Base-by-base conservation (phyloP, 129 eudicot genomes). In the Tagetes erecta region DNA sequence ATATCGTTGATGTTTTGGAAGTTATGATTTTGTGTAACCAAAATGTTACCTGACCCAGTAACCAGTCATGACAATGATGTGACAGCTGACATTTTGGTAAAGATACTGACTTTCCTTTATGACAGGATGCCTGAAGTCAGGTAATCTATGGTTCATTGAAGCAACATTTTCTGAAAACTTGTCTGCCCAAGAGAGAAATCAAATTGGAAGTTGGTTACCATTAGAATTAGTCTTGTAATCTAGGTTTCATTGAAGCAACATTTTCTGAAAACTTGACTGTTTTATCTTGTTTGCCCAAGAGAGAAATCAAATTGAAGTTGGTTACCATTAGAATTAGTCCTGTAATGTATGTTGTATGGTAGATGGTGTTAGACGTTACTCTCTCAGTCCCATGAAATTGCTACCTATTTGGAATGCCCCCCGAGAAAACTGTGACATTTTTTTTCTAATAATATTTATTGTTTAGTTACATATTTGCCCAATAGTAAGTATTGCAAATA, bases 351-450 rank as follows among this genome's bases (percentile, higher is more conserved):
- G 13, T 70, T 70, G 62, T 49, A 35, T 10, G 7, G 6, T 34
- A 51, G 73, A 69, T 49, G 56, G 35, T 66, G 57, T 49, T 68
- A 34, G 60, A 49, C 50, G 60, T 62, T 50, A 55, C 64, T 70
- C 34, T 64, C 49, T 38, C 36, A 8, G 36, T 50, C 45, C 64
- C 49, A 51, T 70, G 49, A 70, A 70, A 36, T 36, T 68, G 42
- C 9, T 35, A 68, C 12, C 27, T 2, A 11, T 30, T 68, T 49
- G 44, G 73, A 45, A 49, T 47, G 67, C n/a, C 67, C n/a, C 67
- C 42, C 30, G 49, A 46, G 33, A 47, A 67, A 31, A 47, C 10
- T 2, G 53, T 20, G 45, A 50, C 45, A 35, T 70, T 62, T 40
- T 2, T 39, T 38, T 14, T 64, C 39, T 39, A 5, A 3, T 7